A percentile compares a stretch with the other conserved stretches of the same genome.
phyloP scores from a whole-genome alignment of 2,329 filamentous ascomycete genomes.

The Cyphellophora attinorum region DNA sequence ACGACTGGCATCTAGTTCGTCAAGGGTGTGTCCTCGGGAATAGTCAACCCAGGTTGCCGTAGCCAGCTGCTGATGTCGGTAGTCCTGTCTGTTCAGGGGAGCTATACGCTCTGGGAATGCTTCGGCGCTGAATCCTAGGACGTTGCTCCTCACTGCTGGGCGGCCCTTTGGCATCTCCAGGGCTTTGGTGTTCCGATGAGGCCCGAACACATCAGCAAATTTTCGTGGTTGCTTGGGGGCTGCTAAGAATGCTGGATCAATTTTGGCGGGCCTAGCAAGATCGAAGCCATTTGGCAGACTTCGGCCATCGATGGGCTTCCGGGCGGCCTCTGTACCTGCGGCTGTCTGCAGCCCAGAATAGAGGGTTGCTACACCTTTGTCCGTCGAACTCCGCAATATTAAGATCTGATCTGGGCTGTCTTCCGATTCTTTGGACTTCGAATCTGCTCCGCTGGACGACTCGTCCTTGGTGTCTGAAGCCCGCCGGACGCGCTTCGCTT shows the following conservation, averaged over 20 bases:
- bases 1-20: not conserved
- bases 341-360: constrained; percentile 71
- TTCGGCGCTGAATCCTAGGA: constrained; percentile 7
- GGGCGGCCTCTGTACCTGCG: constrained; percentile 8
- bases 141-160: constrained; percentile 21
- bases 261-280: constrained; percentile 41
- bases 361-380: constrained; percentile 57
- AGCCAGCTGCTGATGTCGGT: constrained; percentile 29
- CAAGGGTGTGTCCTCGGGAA: constrained; percentile 15
- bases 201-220: constrained; percentile 36
- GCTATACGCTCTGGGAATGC: constrained; percentile 5
- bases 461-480: constrained; percentile 2
- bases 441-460: constrained; percentile 4
- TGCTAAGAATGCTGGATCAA: constrained; percentile 18
- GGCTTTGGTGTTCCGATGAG: constrained; percentile 26
- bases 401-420: constrained; percentile 13
- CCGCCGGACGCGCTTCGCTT: constrained; percentile 2
- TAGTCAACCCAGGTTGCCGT: constrained; percentile 36
- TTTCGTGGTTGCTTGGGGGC: constrained; percentile 25
- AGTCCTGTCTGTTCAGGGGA: constrained; percentile 28
- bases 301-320: constrained; percentile 21
- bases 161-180: constrained; percentile 31
- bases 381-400: constrained; percentile 15
- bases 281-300: constrained; percentile 66
- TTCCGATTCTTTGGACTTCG: constrained; percentile 1